A percentile compares a stretch with the other conserved stretches of the same genome.
These are phyloP conservation scores for Aureobasidium uvarum DNA, from an alignment of 2,329 filamentous ascomycete species.

Conservation along the genomic window DNA sequence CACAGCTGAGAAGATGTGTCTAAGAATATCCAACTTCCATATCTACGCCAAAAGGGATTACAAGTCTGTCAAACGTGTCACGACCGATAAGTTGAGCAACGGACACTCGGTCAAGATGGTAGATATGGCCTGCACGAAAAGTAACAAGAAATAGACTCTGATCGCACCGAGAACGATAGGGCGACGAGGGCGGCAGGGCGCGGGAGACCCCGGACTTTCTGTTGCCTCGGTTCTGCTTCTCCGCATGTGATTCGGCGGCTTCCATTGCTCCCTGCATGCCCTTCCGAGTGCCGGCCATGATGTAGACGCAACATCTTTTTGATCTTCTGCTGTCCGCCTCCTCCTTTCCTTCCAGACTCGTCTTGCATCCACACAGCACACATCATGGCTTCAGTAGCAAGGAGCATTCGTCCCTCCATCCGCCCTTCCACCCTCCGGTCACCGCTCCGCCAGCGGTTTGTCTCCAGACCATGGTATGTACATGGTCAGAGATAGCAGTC, in stretches of 20 bases:
- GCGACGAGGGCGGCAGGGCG: background rate
- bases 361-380: background rate
- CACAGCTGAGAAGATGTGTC: no score
- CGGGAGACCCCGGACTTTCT: slow-evolving; percentile 7
- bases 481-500: background rate
- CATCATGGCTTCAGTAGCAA: slow-evolving; percentile 30
- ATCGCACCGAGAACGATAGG: slow-evolving; percentile 5
- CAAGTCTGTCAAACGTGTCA: no score
- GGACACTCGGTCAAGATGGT: no score
- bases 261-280: slow-evolving; percentile 8
- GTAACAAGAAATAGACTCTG: background rate
- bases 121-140: background rate
- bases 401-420: slow-evolving; percentile 26
- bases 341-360: no score
- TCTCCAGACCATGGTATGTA: slow-evolving; percentile 12
- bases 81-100: background rate
- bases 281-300: background rate
- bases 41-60: no score
- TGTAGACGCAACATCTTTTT: background rate
- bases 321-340: background rate
- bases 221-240: slow-evolving; percentile 7
- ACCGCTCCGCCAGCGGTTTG: background rate
- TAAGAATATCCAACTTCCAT: no score
- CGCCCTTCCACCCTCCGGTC: slow-evolving; percentile 24
- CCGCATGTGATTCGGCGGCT: slow-evolving; percentile 16